Conservation (phyloP, 108 stramenopile species). For the Skeletonema menzelii region DNA sequence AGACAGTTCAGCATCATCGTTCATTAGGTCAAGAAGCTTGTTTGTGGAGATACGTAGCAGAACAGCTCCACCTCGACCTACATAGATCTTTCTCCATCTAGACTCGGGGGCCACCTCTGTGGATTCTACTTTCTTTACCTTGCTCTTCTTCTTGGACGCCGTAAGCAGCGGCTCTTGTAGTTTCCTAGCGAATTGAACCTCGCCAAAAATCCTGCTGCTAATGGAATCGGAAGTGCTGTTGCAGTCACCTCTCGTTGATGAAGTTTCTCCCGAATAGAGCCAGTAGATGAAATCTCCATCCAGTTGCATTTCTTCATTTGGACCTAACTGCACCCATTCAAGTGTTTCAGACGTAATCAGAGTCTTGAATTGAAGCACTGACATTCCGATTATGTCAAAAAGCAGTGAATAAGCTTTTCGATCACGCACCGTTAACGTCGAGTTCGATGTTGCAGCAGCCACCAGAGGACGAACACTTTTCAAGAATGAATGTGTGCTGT, state of each 20-base stretch:
- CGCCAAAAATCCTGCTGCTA: slow-evolving; percentile 41
- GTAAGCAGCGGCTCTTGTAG: slow-evolving; percentile 27
- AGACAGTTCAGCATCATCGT: slow-evolving; percentile 37
- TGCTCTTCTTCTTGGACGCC: slow-evolving; percentile 19
- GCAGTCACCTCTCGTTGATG: background rate
- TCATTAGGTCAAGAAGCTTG: slow-evolving; percentile 38
- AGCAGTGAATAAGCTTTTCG: slow-evolving; percentile 30
- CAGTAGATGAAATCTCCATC: slow-evolving; percentile 39
- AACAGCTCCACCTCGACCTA: slow-evolving; percentile 32
- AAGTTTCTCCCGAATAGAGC: slow-evolving; percentile 36
- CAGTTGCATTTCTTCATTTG: slow-evolving; percentile 14
- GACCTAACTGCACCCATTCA: slow-evolving; percentile 32
- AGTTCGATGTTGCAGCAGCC: slow-evolving; percentile 7
- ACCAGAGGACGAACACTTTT: slow-evolving; percentile 30
- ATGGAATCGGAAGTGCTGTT: background rate
- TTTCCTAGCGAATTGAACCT: slow-evolving; percentile 34
- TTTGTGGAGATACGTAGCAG: slow-evolving; percentile 35
- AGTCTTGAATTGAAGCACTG: slow-evolving; percentile 44
- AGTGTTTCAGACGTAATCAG: slow-evolving; percentile 32
- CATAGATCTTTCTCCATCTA: background rate
- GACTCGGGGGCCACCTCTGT: background rate
- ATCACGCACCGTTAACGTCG: slow-evolving; percentile 34
- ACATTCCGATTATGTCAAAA: slow-evolving; percentile 29
- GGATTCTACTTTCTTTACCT: slow-evolving; percentile 2
- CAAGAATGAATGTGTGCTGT: slow-evolving; percentile 15